These are phyloP conservation scores for Phialophora expanda DNA, from an alignment of 2,329 filamentous ascomycete genomes.

Conservation along the genomic window DNA sequence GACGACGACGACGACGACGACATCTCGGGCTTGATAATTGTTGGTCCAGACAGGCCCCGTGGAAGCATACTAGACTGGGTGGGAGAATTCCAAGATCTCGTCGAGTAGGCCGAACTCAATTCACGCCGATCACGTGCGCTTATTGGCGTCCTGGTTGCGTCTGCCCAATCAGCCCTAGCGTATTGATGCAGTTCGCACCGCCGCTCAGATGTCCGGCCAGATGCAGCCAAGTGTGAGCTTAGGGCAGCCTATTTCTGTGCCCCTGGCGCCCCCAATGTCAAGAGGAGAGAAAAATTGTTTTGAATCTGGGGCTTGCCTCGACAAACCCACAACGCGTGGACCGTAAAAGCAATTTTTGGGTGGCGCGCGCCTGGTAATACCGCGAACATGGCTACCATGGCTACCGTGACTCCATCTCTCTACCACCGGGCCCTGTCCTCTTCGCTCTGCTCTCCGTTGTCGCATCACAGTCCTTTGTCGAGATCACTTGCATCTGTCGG, in stretches of 20 bases:
- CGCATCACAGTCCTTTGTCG: constrained; percentile 24
- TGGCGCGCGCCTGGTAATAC: neutral
- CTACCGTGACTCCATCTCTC: constrained; percentile 16
- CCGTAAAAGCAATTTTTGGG: neutral
- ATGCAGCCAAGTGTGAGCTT: constrained; percentile 4
- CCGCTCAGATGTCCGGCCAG: constrained; percentile 14
- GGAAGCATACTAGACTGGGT: too few relatives aligned
- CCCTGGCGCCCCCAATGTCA: neutral
- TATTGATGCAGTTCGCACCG: constrained; percentile 5
- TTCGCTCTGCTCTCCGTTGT: constrained; percentile 28
- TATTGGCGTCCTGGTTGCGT: neutral
- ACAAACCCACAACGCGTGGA: constrained; percentile 13
- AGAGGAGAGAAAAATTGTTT: neutral
- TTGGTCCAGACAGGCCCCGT: too few relatives aligned
- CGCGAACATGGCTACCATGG: constrained; percentile 1
- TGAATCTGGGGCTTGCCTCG: neutral
- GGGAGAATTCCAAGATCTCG: neutral
- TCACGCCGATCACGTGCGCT: neutral
- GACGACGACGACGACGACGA: neutral
- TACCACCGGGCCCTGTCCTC: constrained; percentile 12
- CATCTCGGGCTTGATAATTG: neutral
- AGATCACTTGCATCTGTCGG: constrained; percentile 16
- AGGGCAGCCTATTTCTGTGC: constrained; percentile 14
- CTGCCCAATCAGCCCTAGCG: neutral
- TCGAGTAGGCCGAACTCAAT: neutral